Conservation (phyloP, 108 stramenopile species). For the Licmophora abbreviata region DNA sequence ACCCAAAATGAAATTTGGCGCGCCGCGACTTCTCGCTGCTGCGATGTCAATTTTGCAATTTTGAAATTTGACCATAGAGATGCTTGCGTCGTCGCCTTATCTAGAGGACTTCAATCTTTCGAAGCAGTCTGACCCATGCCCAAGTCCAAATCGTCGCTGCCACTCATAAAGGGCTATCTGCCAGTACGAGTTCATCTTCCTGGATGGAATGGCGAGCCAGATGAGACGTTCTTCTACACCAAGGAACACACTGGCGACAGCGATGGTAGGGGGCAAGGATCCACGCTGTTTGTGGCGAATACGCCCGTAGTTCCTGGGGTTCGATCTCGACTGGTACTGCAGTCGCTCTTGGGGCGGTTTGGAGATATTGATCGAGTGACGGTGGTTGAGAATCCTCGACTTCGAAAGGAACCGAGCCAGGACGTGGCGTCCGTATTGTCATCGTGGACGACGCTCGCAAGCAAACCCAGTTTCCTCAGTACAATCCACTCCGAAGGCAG, state of each 20-base stretch:
- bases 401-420: constrained; percentile 12
- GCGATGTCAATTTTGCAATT: too few species aligned
- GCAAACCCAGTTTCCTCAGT: constrained; percentile 6
- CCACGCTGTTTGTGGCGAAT: constrained; percentile 82
- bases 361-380: constrained; percentile 62
- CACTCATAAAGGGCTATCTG: constrained; percentile 77
- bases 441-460: constrained; percentile 10
- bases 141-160: background rate
- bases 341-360: constrained; percentile 59
- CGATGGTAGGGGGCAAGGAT: constrained; percentile 2
- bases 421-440: constrained; percentile 13
- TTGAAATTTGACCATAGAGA: too few species aligned
- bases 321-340: constrained; percentile 46
- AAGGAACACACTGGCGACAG: constrained; percentile 51
- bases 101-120: background rate
- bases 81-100: too few species aligned
- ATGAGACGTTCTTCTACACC: constrained; percentile 68
- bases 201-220: constrained; percentile 6
- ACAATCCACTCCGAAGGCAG: constrained; percentile 23
- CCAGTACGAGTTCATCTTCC: constrained; percentile 62
- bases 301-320: constrained; percentile 64
- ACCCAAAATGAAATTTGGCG: too few species aligned
- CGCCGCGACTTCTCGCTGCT: too few species aligned
- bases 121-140: background rate
- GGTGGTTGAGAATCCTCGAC: constrained; percentile 70